A percentile compares a stretch with the other conserved stretches of the same genome.
Conservation (phyloP, 805 yeast species). For the Candida methanosorbosa region DNA sequence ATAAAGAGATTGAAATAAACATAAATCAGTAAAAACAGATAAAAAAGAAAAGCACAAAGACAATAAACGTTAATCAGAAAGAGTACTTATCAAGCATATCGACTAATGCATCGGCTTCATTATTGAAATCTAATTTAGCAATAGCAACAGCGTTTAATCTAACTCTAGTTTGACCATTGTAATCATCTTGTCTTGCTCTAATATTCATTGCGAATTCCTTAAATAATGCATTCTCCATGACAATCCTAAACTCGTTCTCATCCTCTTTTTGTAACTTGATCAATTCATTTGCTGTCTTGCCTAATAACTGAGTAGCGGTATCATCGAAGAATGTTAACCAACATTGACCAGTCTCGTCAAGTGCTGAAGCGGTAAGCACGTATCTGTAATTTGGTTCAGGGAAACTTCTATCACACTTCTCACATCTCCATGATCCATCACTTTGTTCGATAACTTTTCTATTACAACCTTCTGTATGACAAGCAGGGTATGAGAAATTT, state of each 20-base stretch:
- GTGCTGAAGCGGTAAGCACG: conserved; percentile 64
- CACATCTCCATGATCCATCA: conserved; percentile 86
- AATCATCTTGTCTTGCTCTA: conserved; percentile 76
- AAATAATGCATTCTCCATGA: conserved; percentile 36
- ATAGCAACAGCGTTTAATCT: conserved; percentile 61
- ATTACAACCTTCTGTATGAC: conserved; percentile 67
- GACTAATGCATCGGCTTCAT: conserved; percentile 53
- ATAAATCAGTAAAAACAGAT: not conserved
- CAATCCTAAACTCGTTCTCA: conserved; percentile 26
- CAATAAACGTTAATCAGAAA: conserved; percentile 8
- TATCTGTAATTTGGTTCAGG: conserved; percentile 72
- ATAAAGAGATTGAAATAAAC: conserved; percentile 1
- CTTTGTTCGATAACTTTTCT: conserved; percentile 73
- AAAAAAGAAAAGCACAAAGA: not conserved
- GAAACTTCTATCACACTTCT: conserved; percentile 70
- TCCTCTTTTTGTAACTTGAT: conserved; percentile 30
- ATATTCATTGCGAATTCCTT: conserved; percentile 67
- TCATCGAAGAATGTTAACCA: conserved; percentile 88
- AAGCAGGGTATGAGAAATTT: conserved; percentile 84
- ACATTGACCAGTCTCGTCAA: conserved; percentile 74
- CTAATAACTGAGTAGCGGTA: conserved; percentile 60
- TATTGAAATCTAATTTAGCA: conserved; percentile 42
- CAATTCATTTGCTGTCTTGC: conserved; percentile 55
- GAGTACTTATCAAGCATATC: conserved; percentile 31
- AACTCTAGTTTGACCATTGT: conserved; percentile 68